A percentile compares a stretch with the other conserved stretches of the same genome.
Conservation (phyloP, 176 grass and related monocot genomes). For the Saccharum spontaneum region DNA sequence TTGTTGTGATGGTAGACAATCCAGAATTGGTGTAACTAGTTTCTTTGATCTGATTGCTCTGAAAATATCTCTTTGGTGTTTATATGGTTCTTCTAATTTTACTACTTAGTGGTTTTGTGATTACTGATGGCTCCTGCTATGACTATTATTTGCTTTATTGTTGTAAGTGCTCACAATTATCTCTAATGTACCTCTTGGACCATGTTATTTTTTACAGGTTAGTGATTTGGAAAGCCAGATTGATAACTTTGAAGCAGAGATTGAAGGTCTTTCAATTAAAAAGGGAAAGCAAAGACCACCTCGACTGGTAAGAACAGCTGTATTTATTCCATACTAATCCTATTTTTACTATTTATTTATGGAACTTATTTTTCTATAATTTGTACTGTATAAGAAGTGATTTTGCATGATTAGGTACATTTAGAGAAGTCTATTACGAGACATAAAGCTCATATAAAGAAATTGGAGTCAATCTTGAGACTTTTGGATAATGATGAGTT, state of each 20-base stretch:
- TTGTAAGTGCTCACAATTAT: not conserved
- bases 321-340: conserved; percentile 24
- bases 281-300: conserved; percentile 91
- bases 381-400: conserved; percentile 22
- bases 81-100: conserved; percentile 22
- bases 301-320: conserved; percentile 66
- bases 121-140: conserved; percentile 27
- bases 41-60: conserved; percentile 25
- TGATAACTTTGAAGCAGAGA: conserved; percentile 94
- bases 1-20: conserved; percentile 4
- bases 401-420: conserved; percentile 71
- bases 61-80: not conserved
- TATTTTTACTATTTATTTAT: conserved; percentile 20
- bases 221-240: conserved; percentile 96
- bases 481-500: conserved; percentile 97
- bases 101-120: conserved; percentile 18
- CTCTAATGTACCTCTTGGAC: conserved; percentile 7
- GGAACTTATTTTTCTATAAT: conserved; percentile 16
- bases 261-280: conserved; percentile 98
- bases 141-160: not conserved
- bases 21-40: not conserved
- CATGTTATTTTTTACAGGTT: conserved; percentile 54
- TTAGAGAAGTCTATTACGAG: conserved; percentile 89
- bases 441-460: conserved; percentile 98
- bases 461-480: conserved; percentile 95